A percentile compares a stretch with the other conserved stretches of the same genome.
Evolutionary conservation across 2,329 filamentous ascomycete genomes (phyloP).

Genomic region (Anthostomella pinea): DNA sequence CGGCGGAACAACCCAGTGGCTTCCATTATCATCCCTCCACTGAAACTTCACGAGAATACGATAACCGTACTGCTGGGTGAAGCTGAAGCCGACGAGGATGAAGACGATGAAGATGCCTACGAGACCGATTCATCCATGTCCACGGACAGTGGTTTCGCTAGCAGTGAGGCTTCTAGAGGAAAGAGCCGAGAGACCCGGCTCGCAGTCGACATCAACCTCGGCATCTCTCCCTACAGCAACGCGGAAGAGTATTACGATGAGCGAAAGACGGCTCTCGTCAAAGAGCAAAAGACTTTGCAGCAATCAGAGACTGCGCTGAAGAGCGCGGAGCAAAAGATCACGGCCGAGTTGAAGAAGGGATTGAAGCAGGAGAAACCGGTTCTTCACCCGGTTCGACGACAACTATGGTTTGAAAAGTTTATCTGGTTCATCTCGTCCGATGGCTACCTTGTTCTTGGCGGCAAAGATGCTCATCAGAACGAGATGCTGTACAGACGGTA

Average conservation of each 20-base stretch:
- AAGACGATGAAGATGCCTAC: constrained; percentile 56
- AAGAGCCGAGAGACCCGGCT: constrained; percentile 54
- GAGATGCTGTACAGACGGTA: constrained; percentile 89
- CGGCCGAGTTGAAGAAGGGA: constrained; percentile 78
- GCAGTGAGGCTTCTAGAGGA: constrained; percentile 33
- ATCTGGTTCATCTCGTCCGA: constrained; percentile 94
- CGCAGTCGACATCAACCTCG: constrained; percentile 80
- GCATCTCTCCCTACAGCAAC: constrained; percentile 81
- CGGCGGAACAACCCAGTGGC: constrained; percentile 79
- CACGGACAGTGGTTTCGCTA: constrained; percentile 53
- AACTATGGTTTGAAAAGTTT: constrained; percentile 97
- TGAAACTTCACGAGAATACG: constrained; percentile 87
- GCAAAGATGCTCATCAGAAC: constrained; percentile 83
- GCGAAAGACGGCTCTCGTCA: constrained; percentile 76
- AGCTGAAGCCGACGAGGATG: constrained; percentile 60
- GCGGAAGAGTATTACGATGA: constrained; percentile 90
- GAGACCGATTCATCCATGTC: constrained; percentile 63
- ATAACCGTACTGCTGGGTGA: constrained; percentile 78
- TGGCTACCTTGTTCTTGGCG: constrained; percentile 86
- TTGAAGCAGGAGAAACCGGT: constrained; percentile 90
- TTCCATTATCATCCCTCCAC: constrained; percentile 76
- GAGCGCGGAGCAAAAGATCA: constrained; percentile 85
- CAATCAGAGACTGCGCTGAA: constrained; percentile 82
- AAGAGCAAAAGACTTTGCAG: constrained; percentile 81
- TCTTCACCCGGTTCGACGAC: constrained; percentile 76